Evolutionary conservation across 1,284 basidiomycete species (phyloP).

Genomic region (Rhodotorula sp.): DNA sequence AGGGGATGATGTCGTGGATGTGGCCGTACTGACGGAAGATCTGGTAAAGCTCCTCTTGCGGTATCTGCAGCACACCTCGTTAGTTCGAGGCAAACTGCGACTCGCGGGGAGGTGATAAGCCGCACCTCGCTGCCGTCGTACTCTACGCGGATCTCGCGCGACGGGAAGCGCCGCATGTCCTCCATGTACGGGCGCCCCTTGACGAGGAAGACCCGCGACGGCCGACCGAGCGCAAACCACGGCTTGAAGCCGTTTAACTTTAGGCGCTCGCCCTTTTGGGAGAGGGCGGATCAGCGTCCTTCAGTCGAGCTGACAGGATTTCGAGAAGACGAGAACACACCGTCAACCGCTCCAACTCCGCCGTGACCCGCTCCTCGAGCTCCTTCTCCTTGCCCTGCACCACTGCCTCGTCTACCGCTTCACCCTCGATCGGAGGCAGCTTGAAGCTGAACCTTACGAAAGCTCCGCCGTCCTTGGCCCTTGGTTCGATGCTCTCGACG

Average conservation of each 20-base stretch:
- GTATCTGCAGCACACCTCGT: slow-evolving; percentile 40
- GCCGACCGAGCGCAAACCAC: slow-evolving; percentile 39
- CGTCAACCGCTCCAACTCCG: slow-evolving; percentile 5
- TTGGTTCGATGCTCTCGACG: slow-evolving; percentile 42
- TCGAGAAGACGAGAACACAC: neutral
- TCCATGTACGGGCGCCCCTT: slow-evolving; percentile 51
- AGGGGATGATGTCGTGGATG: slow-evolving; percentile 67
- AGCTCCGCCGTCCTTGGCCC: slow-evolving; percentile 76
- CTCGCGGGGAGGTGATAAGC: neutral
- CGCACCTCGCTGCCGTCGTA: slow-evolving; percentile 83
- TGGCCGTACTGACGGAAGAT: slow-evolving; percentile 73
- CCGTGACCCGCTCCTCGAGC: slow-evolving; percentile 22
- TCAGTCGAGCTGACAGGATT: neutral
- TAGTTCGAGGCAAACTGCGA: no score
- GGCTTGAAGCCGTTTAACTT: slow-evolving; percentile 25
- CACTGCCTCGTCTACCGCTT: slow-evolving; percentile 29
- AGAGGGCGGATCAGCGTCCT: neutral
- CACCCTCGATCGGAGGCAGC: slow-evolving; percentile 43
- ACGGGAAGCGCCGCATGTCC: slow-evolving; percentile 82
- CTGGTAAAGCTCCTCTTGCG: slow-evolving; percentile 41
- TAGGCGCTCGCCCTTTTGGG: slow-evolving; percentile 4
- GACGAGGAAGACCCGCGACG: slow-evolving; percentile 36
- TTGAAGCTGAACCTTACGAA: slow-evolving; percentile 77
- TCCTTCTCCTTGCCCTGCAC: slow-evolving; percentile 4
- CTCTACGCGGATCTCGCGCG: slow-evolving; percentile 68